Percentiles rank a stretch among this genome's conserved stretches.
Evolutionary conservation across 805 yeast genomes (phyloP).

Genomic region (Scheffersomyces coipomensis): DNA sequence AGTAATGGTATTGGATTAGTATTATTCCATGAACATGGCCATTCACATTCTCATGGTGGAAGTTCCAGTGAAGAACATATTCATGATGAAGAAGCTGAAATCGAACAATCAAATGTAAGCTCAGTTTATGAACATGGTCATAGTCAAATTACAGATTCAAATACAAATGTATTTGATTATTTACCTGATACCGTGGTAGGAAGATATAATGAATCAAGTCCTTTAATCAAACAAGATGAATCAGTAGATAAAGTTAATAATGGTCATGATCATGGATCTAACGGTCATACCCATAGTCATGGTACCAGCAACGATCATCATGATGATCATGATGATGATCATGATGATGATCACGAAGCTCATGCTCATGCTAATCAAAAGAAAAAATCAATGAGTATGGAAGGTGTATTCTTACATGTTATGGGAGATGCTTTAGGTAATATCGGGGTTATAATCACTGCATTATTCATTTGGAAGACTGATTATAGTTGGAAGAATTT

Average conservation of each 20-base stretch:
- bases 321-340: conserved; percentile 5
- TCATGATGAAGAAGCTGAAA: not conserved
- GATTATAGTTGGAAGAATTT: conserved; percentile 84
- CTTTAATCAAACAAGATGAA: conserved; percentile 24
- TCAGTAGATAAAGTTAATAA: conserved; percentile 7
- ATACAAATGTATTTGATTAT: conserved; percentile 28
- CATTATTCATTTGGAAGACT: conserved; percentile 91
- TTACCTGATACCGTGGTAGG: conserved; percentile 50
- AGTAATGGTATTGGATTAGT: conserved; percentile 83
- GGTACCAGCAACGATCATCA: not conserved
- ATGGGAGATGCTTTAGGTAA: conserved; percentile 96
- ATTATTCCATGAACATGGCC: conserved; percentile 77
- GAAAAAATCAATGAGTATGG: conserved; percentile 83
- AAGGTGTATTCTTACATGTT: conserved; percentile 94
- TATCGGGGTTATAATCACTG: conserved; percentile 87
- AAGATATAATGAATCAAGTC: conserved; percentile 35
- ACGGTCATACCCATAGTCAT: conserved; percentile 3
- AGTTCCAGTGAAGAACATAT: conserved; percentile 1
- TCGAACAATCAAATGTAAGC: not conserved
- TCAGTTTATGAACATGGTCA: not conserved
- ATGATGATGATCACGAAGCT: conserved; percentile 6
- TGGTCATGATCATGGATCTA: not conserved
- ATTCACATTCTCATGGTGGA: conserved; percentile 44
- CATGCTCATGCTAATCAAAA: conserved; percentile 11
- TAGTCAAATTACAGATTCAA: conserved; percentile 29